A percentile compares a stretch with the other conserved stretches of the same genome.
phyloP scores from a whole-genome alignment of 2,329 filamentous ascomycete genomes.

The Alternaria postmessia region DNA sequence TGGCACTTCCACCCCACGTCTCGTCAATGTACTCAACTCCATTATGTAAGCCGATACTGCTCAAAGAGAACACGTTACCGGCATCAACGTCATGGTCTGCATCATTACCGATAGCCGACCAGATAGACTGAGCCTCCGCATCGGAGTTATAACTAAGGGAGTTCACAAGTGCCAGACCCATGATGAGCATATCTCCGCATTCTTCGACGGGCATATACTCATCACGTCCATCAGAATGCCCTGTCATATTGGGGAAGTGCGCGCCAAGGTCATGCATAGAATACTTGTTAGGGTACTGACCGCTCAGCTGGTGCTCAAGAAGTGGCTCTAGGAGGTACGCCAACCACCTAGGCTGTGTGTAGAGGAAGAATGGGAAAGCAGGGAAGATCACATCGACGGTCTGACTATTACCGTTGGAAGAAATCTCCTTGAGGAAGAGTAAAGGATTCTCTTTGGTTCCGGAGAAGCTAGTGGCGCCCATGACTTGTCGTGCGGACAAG shows the following conservation, averaged over 20 bases:
- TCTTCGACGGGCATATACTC: slow-evolving; percentile 82
- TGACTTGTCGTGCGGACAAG: slow-evolving; percentile 78
- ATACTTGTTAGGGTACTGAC: slow-evolving; percentile 84
- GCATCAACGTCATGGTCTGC: slow-evolving; percentile 29
- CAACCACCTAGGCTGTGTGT: slow-evolving; percentile 82
- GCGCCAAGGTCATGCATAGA: slow-evolving; percentile 79
- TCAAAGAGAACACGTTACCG: slow-evolving; percentile 59
- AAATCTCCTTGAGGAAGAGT: slow-evolving; percentile 85
- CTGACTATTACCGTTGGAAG: slow-evolving; percentile 83
- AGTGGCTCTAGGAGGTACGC: slow-evolving; percentile 81
- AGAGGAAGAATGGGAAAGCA: slow-evolving; percentile 84
- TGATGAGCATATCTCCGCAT: slow-evolving; percentile 83
- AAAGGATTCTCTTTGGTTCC: slow-evolving; percentile 75
- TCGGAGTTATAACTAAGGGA: slow-evolving; percentile 71
- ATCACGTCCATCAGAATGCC: slow-evolving; percentile 73
- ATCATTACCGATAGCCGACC: slow-evolving; percentile 58
- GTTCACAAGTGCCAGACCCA: slow-evolving; percentile 80
- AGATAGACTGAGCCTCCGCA: slow-evolving; percentile 65
- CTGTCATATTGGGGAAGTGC: slow-evolving; percentile 79
- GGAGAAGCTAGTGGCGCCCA: slow-evolving; percentile 79
- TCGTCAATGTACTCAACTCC: slow-evolving; percentile 68
- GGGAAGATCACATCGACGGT: slow-evolving; percentile 90
- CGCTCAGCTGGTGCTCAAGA: slow-evolving; percentile 81
- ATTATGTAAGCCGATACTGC: slow-evolving; percentile 57
- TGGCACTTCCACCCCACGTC: slow-evolving; percentile 64